These are phyloP conservation scores for Arthonia radiata DNA, from an alignment of 495 filamentous ascomycete species.

Conservation along the genomic window DNA sequence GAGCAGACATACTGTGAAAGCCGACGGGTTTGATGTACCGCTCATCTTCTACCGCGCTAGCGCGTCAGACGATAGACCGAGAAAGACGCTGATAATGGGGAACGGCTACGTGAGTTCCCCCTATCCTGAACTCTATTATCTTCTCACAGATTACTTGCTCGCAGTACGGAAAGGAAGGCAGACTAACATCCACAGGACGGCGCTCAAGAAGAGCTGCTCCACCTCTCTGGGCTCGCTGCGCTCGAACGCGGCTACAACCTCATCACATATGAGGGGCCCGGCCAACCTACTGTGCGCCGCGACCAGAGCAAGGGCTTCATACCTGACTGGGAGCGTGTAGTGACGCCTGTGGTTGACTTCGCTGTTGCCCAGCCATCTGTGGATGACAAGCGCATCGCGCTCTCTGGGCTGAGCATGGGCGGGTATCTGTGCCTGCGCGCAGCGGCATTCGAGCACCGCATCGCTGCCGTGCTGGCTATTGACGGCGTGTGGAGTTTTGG, in stretches of 20 bases:
- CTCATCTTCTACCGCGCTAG: constrained; percentile 11
- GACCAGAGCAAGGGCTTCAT: constrained; percentile 23
- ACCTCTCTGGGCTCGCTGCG: constrained; percentile 11
- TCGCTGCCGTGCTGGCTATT: constrained; percentile 16
- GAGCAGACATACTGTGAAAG: constrained; percentile 12
- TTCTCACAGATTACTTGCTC: too few relatives aligned
- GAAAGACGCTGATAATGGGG: constrained; percentile 16
- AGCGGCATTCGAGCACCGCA: constrained; percentile 19
- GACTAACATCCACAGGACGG: too few relatives aligned
- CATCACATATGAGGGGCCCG: constrained; percentile 25
- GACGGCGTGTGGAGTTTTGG: constrained; percentile 15
- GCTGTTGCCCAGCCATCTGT: constrained; percentile 9
- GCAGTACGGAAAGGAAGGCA: too few relatives aligned
- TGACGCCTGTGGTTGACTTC: constrained; percentile 21
- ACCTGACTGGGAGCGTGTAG: constrained; percentile 21
- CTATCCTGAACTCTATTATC: too few relatives aligned
- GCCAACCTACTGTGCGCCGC: constrained; percentile 20
- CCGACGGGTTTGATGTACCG: constrained; percentile 11
- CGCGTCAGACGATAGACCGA: constrained; percentile 1
- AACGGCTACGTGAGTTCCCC: too few relatives aligned
- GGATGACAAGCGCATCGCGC: constrained; percentile 9
- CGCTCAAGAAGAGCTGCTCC: constrained; percentile 20
- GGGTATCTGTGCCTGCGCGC: constrained; percentile 16
- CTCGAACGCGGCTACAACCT: constrained; percentile 22
- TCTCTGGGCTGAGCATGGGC: constrained; percentile 17